These are phyloP conservation scores for Podospora tetraspora DNA, from an alignment of 495 filamentous ascomycete genomes.

Conservation along the genomic window DNA sequence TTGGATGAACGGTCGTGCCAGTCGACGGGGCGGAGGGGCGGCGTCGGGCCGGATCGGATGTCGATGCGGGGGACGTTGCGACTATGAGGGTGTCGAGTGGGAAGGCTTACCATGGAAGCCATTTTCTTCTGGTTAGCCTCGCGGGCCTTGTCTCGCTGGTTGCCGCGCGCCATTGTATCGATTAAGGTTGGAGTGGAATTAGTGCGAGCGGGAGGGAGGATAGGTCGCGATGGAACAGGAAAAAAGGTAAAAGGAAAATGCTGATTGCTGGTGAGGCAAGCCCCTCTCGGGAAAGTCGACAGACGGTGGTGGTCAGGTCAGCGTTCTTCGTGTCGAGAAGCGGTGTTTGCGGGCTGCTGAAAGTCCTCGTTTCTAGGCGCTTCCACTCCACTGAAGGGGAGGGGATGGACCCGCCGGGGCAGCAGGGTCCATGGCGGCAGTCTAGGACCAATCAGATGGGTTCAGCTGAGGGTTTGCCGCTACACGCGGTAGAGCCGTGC, in stretches of 20 bases:
- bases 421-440: not conserved
- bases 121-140: constrained; percentile 71
- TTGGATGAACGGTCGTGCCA: not conserved
- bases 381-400: not conserved
- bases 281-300: not conserved
- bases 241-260: not conserved
- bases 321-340: not conserved
- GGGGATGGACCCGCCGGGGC: not conserved
- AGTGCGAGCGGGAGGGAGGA: not conserved
- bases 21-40: not conserved
- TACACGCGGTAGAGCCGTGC: not conserved
- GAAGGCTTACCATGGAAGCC: constrained; percentile 46
- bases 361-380: not conserved
- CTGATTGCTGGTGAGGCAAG: not conserved
- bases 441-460: not conserved
- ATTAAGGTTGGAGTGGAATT: not conserved
- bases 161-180: constrained; percentile 79
- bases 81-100: constrained; percentile 10
- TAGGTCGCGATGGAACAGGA: not conserved
- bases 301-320: not conserved
- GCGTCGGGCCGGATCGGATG: not conserved
- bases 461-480: not conserved
- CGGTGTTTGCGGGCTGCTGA: not conserved
- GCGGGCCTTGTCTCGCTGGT: constrained; percentile 86
- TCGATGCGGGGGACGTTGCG: not conserved